Conservation (phyloP, 1,284 basidiomycete species). For the Pyrrhoderma lamaoense region DNA sequence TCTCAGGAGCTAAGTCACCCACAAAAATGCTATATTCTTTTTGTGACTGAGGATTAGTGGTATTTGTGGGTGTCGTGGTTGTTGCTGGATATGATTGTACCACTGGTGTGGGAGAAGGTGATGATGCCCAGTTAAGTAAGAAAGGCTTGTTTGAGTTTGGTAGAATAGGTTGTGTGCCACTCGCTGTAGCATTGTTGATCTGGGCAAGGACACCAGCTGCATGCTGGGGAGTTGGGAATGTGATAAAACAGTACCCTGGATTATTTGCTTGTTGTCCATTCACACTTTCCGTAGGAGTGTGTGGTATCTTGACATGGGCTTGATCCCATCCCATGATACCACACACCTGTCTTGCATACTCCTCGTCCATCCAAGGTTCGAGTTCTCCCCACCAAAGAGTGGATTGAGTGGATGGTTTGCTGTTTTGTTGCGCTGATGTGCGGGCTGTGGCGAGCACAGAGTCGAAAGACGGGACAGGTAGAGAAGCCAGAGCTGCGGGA, state of each 20-base stretch:
- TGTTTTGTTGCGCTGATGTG: slow-evolving; percentile 19
- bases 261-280: slow-evolving; percentile 66
- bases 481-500: background rate
- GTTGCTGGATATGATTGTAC: slow-evolving; percentile 24
- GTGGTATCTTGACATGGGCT: slow-evolving; percentile 62
- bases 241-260: slow-evolving; percentile 80
- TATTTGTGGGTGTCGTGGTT: slow-evolving; percentile 15
- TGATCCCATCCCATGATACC: slow-evolving; percentile 73
- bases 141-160: slow-evolving; percentile 72
- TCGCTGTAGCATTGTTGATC: slow-evolving; percentile 39
- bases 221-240: slow-evolving; percentile 65
- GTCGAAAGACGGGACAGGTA: background rate
- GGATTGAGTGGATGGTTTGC: slow-evolving; percentile 28
- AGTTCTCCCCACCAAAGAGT: slow-evolving; percentile 78
- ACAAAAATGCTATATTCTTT: slow-evolving; percentile 90
- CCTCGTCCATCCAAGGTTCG: slow-evolving; percentile 90
- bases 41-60: slow-evolving; percentile 48
- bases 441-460: background rate
- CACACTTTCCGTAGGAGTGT: slow-evolving; percentile 48
- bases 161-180: slow-evolving; percentile 54
- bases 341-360: slow-evolving; percentile 79
- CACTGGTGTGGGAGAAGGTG: slow-evolving; percentile 39
- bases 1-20: slow-evolving; percentile 83
- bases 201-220: slow-evolving; percentile 68
- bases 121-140: slow-evolving; percentile 75